Evolutionary conservation across 2,329 filamentous ascomycete species (phyloP).

Genomic region (Ceratocystis lukuohia): DNA sequence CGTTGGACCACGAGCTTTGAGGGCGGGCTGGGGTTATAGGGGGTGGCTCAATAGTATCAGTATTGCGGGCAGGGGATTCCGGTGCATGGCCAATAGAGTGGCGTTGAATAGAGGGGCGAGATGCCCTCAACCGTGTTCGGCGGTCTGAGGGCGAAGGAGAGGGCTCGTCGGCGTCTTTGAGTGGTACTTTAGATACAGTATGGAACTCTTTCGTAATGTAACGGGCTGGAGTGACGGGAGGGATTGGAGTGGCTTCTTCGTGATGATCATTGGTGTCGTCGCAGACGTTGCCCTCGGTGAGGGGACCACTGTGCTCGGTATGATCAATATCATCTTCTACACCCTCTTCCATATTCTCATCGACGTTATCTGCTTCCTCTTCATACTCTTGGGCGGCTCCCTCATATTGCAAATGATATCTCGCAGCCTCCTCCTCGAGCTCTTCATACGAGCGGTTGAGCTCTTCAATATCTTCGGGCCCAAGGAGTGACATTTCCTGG

Average conservation of each 20-base stretch:
- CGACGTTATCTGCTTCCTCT: slow-evolving; percentile 18
- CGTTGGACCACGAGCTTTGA: slow-evolving; percentile 39
- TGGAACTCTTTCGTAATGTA: slow-evolving; percentile 41
- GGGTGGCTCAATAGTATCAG: slow-evolving; percentile 19
- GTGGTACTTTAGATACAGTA: slow-evolving; percentile 63
- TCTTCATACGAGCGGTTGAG: slow-evolving; percentile 20
- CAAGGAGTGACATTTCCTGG: slow-evolving; percentile 45
- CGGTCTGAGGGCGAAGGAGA: slow-evolving; percentile 35
- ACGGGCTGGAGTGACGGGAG: slow-evolving; percentile 44
- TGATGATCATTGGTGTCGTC: neutral
- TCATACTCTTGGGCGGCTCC: neutral
- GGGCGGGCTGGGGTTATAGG: slow-evolving; percentile 28
- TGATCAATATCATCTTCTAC: neutral
- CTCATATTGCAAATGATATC: slow-evolving; percentile 7
- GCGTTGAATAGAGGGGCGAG: slow-evolving; percentile 17
- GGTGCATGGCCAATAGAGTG: slow-evolving; percentile 16
- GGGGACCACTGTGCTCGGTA: no score
- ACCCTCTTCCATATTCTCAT: neutral
- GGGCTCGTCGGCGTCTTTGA: slow-evolving; percentile 53
- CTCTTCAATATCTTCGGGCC: slow-evolving; percentile 31
- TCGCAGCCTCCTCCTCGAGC: slow-evolving; percentile 19
- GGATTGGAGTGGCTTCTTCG: slow-evolving; percentile 23
- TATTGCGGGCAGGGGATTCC: slow-evolving; percentile 20
- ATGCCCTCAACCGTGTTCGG: slow-evolving; percentile 19
- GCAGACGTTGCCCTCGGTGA: neutral